Percentiles rank a stretch among this genome's conserved stretches.
These are phyloP conservation scores for Aurantiochytrium sp. DNA, from an alignment of 108 stramenopile genomes.

Conservation along the genomic window DNA sequence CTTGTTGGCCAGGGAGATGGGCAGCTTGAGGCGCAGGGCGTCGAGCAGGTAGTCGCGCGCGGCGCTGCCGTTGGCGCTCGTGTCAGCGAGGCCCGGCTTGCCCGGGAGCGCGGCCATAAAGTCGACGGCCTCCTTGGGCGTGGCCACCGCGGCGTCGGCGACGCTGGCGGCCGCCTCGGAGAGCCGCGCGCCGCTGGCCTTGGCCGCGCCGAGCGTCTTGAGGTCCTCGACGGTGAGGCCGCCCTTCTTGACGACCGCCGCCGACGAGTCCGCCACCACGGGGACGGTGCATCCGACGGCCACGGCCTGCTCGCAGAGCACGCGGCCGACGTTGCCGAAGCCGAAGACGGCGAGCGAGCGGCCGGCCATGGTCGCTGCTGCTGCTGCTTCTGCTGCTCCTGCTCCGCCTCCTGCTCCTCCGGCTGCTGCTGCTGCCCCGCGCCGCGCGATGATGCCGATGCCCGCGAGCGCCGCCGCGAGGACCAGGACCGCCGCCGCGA, in stretches of 20 bases:
- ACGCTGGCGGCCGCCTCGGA: not conserved
- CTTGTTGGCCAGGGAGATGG: conserved; percentile 53
- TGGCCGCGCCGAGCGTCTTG: not conserved
- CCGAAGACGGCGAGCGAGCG: conserved; percentile 24
- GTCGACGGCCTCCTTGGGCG: not conserved
- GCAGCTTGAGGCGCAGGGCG: conserved; percentile 48
- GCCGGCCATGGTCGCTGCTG: not conserved
- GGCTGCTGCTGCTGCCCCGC: not conserved
- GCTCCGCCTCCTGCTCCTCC: not conserved
- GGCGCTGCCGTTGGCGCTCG: not conserved
- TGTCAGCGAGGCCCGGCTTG: not conserved
- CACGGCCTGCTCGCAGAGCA: not conserved
- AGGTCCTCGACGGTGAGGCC: not conserved
- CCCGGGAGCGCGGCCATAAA: not conserved
- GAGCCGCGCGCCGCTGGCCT: not conserved
- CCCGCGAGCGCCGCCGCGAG: too few relatives aligned
- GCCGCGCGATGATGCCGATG: too few relatives aligned
- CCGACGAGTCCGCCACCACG: not conserved
- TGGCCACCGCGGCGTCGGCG: not conserved
- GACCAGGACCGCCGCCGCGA: too few relatives aligned
- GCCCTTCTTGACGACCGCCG: not conserved
- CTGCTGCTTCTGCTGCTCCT: not conserved
- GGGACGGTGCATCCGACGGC: not conserved
- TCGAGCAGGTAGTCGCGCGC: conserved; percentile 30
- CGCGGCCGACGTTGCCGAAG: conserved; percentile 18